Conservation (phyloP, 176 grass and related monocot species). For the Dendrocalamus sinicus region DNA sequence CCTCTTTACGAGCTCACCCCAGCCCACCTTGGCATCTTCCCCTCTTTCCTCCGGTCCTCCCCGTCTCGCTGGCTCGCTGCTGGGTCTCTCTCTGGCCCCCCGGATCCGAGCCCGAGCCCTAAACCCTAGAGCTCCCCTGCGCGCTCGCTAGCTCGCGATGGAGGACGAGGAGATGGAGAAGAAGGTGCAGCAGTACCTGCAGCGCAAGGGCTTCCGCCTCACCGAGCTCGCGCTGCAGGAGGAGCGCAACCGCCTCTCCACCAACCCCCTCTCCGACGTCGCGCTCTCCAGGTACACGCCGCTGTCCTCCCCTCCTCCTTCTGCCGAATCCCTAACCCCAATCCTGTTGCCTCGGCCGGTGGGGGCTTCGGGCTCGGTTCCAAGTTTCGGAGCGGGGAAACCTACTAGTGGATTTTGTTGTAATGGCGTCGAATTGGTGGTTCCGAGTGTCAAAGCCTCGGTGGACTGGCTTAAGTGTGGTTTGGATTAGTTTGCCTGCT, state of each 20-base stretch:
- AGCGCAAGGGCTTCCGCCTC: constrained; percentile 86
- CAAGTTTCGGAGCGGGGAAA: neutral
- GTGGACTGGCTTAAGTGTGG: neutral
- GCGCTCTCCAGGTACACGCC: constrained; percentile 54
- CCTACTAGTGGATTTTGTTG: constrained; percentile 6
- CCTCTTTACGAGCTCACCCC: no score
- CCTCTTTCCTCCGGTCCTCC: neutral
- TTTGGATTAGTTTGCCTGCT: neutral
- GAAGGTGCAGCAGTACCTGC: constrained; percentile 86
- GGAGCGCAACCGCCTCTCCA: constrained; percentile 84
- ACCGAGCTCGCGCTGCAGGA: constrained; percentile 85
- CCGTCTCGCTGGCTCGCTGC: neutral
- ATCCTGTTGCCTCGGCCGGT: neutral
- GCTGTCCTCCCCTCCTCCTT: neutral
- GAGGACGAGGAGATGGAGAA: constrained; percentile 97
- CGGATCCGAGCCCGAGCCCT: neutral
- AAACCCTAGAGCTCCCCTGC: constrained; percentile 39
- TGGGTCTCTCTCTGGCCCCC: neutral
- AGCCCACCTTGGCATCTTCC: neutral
- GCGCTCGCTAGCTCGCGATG: constrained; percentile 34
- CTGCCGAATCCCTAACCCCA: neutral
- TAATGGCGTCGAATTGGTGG: constrained; percentile 1
- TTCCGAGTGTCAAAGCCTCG: neutral
- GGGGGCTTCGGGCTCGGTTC: neutral
- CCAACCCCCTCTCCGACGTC: constrained; percentile 60